A percentile compares a stretch with the other conserved stretches of the same genome.
These are phyloP conservation scores for Umbelopsis sp. DNA, from an alignment of 192 early-diverging fungal genomes.

Conservation along the genomic window DNA sequence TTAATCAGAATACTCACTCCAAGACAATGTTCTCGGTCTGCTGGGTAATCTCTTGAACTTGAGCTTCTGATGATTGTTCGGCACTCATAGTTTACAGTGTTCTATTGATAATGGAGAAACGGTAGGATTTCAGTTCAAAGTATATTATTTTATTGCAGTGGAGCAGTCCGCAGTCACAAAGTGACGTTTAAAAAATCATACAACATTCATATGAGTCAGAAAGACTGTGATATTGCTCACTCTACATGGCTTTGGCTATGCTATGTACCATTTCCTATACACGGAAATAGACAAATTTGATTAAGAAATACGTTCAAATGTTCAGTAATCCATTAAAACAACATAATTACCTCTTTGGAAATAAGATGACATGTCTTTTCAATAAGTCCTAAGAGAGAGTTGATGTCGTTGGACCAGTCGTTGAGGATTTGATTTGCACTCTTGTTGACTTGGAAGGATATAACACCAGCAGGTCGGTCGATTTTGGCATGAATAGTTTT, in stretches of 20 bases:
- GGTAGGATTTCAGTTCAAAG: background rate
- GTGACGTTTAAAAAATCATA: constrained; percentile 4
- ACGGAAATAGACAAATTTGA: too few relatives aligned
- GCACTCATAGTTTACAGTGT: constrained; percentile 23
- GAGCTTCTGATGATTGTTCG: constrained; percentile 25
- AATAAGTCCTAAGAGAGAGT: constrained; percentile 85
- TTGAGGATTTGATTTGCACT: constrained; percentile 91
- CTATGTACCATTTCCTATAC: constrained; percentile 79
- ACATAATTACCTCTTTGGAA: constrained; percentile 65
- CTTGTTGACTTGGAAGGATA: constrained; percentile 83
- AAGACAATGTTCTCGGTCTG: constrained; percentile 55
- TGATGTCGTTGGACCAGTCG: constrained; percentile 92
- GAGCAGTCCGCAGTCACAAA: constrained; percentile 5
- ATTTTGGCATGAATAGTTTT: constrained; percentile 97
- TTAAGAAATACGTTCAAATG: background rate
- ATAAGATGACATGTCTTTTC: constrained; percentile 94
- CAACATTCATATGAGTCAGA: background rate
- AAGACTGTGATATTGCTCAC: background rate
- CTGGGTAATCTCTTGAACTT: constrained; percentile 45
- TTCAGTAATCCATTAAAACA: background rate
- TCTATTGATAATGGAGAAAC: background rate
- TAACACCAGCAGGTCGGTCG: constrained; percentile 88
- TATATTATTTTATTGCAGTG: background rate
- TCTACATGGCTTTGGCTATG: constrained; percentile 65
- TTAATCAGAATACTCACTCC: constrained; percentile 30